Conservation (phyloP, 1,284 basidiomycete genomes). For the Lignosus rhinocerotis region DNA sequence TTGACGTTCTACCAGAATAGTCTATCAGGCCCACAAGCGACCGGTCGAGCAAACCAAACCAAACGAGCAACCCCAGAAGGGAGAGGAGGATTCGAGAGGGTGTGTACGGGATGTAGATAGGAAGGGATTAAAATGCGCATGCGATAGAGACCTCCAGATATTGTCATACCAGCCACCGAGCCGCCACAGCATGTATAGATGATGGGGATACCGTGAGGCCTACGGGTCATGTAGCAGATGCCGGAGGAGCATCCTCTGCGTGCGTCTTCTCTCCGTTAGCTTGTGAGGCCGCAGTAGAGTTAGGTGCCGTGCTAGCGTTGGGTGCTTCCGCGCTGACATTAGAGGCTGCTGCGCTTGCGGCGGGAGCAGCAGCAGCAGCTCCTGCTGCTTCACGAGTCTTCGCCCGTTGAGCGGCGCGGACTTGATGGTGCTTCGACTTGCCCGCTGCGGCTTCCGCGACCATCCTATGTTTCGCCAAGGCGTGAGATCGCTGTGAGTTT, state of each 20-base stretch:
- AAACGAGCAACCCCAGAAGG: neutral
- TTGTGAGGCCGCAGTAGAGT: neutral
- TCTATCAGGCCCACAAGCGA: neutral
- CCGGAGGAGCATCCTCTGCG: constrained; percentile 9
- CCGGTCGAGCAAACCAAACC: neutral
- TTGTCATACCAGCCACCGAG: neutral
- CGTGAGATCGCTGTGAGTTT: no score
- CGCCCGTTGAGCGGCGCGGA: constrained; percentile 32
- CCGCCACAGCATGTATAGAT: neutral
- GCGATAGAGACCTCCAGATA: neutral
- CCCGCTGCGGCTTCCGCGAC: constrained; percentile 45
- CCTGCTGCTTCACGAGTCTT: constrained; percentile 16
- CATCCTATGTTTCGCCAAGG: constrained; percentile 24
- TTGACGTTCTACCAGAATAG: neutral
- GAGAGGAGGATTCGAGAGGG: neutral
- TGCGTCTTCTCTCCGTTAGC: constrained; percentile 1
- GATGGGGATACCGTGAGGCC: neutral
- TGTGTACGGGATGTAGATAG: neutral
- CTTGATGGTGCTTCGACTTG: constrained; percentile 56
- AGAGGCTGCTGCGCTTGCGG: neutral
- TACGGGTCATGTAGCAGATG: constrained; percentile 4
- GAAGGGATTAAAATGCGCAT: neutral
- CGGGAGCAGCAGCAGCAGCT: neutral
- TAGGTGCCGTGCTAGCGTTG: neutral
- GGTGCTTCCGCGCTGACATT: no score